A percentile compares a stretch with the other conserved stretches of the same genome.
Evolutionary conservation across 495 filamentous ascomycete species (phyloP).

Genomic region (Xylaria sp.): DNA sequence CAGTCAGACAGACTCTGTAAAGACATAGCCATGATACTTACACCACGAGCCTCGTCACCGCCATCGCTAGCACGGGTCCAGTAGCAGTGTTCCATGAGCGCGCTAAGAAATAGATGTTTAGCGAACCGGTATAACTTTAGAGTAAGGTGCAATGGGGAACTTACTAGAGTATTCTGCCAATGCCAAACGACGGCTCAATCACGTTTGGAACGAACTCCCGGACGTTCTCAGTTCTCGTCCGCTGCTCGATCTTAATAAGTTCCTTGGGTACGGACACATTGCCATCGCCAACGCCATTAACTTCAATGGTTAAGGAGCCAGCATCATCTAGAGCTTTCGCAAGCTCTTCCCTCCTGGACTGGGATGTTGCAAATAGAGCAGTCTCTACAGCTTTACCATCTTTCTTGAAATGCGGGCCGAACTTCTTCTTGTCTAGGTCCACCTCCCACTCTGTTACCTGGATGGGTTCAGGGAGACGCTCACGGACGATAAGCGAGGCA

Average conservation of each 20-base stretch:
- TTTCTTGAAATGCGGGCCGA: conserved; percentile 70
- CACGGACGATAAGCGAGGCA: conserved; percentile 63
- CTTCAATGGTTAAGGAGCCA: conserved; percentile 63
- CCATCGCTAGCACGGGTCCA: conserved; percentile 70
- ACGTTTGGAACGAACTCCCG: conserved; percentile 73
- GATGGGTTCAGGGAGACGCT: conserved; percentile 62
- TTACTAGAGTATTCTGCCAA: conserved; percentile 69
- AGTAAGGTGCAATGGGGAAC: neutral
- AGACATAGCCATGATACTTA: conserved; percentile 45
- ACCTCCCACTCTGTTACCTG: conserved; percentile 67
- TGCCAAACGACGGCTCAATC: conserved; percentile 76
- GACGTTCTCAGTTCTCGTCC: conserved; percentile 60
- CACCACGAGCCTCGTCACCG: conserved; percentile 71
- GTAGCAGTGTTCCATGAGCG: conserved; percentile 68
- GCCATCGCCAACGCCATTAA: conserved; percentile 59
- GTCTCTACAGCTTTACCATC: conserved; percentile 66
- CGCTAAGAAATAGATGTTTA: conserved; percentile 23
- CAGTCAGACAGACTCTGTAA: neutral
- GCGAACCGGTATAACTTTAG: neutral
- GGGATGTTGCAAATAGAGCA: conserved; percentile 61
- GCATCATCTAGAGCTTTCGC: conserved; percentile 56
- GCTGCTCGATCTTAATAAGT: conserved; percentile 62
- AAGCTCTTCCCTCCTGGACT: conserved; percentile 62
- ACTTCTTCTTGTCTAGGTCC: conserved; percentile 68
- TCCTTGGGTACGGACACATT: conserved; percentile 64